Conservation (phyloP, 768 basidiomycete species). For the Kwoniella bestiolae region DNA sequence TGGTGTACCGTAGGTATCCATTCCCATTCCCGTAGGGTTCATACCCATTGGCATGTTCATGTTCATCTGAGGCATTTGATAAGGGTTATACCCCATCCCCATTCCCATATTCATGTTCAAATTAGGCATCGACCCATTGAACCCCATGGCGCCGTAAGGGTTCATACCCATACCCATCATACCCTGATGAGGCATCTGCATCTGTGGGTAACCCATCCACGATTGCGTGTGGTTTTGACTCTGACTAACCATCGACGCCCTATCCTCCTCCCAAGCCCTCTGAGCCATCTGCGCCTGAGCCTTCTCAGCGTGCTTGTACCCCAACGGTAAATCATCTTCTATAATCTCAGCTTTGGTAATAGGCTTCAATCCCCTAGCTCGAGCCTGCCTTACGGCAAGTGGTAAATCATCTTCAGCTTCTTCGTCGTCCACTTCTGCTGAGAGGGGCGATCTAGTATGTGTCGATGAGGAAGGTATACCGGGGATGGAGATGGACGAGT, state of each 20-base stretch:
- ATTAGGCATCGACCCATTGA: slow-evolving; percentile 12
- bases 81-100: neutral
- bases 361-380: slow-evolving; percentile 14
- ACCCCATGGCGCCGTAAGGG: slow-evolving; percentile 5
- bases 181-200: slow-evolving; percentile 7
- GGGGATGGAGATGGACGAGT: neutral
- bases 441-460: neutral
- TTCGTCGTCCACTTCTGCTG: slow-evolving; percentile 18
- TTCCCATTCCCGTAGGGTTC: slow-evolving; percentile 4
- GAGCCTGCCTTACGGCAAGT: slow-evolving; percentile 37
- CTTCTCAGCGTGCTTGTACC: slow-evolving; percentile 42
- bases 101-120: slow-evolving; percentile 19
- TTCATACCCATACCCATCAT: slow-evolving; percentile 12
- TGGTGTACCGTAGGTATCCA: neutral
- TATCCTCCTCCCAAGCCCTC: neutral
- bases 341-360: slow-evolving; percentile 26
- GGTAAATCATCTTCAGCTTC: slow-evolving; percentile 55
- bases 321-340: slow-evolving; percentile 55
- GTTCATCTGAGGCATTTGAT: slow-evolving; percentile 2
- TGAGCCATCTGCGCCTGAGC: slow-evolving; percentile 25
- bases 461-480: neutral
- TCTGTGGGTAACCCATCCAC: slow-evolving; percentile 4
- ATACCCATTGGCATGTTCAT: slow-evolving; percentile 2
- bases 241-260: neutral
- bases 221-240: neutral